Evolutionary conservation across 345 rosid species (phyloP), one percentile per base, ranked within the genome.

Genomic region (Laguncularia racemosa): DNA sequence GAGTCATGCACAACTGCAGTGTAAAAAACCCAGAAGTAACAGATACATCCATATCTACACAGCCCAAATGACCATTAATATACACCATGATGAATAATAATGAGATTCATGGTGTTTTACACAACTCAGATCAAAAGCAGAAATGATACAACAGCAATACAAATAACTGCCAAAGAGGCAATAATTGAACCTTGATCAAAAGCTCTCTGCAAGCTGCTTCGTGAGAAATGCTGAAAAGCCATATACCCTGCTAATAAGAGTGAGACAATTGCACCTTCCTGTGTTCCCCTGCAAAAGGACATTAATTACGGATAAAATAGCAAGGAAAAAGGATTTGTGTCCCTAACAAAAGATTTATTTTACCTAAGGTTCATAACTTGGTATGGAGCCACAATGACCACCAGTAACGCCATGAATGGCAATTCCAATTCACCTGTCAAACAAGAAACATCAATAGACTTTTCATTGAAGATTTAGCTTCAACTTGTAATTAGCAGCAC

Each of bases 141-240:
- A 68, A 75, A 46, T 0, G 98, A 81, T 54, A 82, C 61, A 23
- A 67, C 59, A 38, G 78, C 59, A 52, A 83, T 62, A 64, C 83
- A 81, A 49, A 77, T 58, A 59, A 83, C 67, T 71, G 85, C 88
- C 59, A 83, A 2, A 64, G 96, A 81, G 73, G 96, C 93, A 56
- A 92, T 55, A 76, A 89, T 20, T 69, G 96, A 84, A 68, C 76
- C 82, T 79, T 83, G 89, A 48, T 89, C 89, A 65, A 89, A 84
- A 13, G 98, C 77, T 55, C 55, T 79, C 66, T 55, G 73, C 71
- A 89, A 74, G 82, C 76, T 78, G 21, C 75, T 67, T 64, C 84
- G 61, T 55, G 93, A 81, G 76, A 92, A 84, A 73, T 92, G 98
- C 86, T 84, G 93, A 81, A 72, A 92, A 63, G 83, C 95, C 84